phyloP scores from a whole-genome alignment of 768 basidiomycete species.

The Lentinus tigrinus region DNA sequence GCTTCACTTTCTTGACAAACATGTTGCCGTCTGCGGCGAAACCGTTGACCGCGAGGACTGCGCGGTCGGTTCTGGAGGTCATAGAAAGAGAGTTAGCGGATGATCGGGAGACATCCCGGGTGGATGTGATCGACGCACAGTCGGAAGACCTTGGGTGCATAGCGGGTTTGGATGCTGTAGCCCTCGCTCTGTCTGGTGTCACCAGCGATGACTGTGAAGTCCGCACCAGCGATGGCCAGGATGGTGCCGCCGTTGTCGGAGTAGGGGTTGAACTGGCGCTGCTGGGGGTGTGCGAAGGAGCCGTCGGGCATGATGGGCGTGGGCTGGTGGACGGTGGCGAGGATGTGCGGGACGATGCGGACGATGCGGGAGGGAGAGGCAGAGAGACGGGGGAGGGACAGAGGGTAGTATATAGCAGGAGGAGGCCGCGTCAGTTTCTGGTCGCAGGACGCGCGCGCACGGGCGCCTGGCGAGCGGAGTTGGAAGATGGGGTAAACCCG shows the following conservation, averaged over 20 bases:
- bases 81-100: not conserved
- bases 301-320: conserved; percentile 27
- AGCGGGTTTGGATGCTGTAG: conserved; percentile 97
- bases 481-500: conserved; percentile 24
- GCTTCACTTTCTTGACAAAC: conserved; percentile 95
- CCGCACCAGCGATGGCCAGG: conserved; percentile 90
- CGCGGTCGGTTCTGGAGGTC: conserved; percentile 76
- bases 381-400: conserved; percentile 4
- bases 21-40: conserved; percentile 97
- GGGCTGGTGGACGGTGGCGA: not conserved
- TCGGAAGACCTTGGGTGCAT: conserved; percentile 93
- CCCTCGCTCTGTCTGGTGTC: conserved; percentile 97
- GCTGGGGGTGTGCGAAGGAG: conserved; percentile 38
- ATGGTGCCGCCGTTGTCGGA: conserved; percentile 94
- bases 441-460: conserved; percentile 19
- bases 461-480: conserved; percentile 23
- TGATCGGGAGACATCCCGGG: not conserved
- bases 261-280: conserved; percentile 84
- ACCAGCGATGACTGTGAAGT: conserved; percentile 93
- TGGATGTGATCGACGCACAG: conserved; percentile 58
- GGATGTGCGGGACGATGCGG: conserved; percentile 3
- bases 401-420: conserved; percentile 22
- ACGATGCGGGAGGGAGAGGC: conserved; percentile 4
- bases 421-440: conserved; percentile 29
- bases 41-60: conserved; percentile 93